phyloP scores from a whole-genome alignment of 257 asterid species.

The Agastache rugosa region DNA sequence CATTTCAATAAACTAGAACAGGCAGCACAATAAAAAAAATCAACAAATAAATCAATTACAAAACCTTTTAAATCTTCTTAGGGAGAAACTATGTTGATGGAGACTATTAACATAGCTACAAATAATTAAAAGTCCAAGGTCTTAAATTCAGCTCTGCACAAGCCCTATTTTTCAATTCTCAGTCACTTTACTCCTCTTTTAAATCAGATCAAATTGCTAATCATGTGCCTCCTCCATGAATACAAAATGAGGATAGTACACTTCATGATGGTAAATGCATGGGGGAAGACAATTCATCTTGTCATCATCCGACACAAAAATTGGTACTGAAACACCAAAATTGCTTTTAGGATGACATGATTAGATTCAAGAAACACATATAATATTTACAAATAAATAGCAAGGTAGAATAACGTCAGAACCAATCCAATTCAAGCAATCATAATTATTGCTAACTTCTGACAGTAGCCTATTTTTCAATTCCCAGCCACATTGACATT shows the following conservation, averaged over 20 bases:
- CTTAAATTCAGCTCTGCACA: not conserved
- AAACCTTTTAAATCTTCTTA: too few relatives aligned
- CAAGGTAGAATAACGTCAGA: not conserved
- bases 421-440: not conserved
- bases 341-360: constrained; percentile 53
- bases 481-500: not conserved
- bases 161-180: not conserved
- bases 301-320: constrained; percentile 56
- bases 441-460: too few relatives aligned
- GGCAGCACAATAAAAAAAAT: too few relatives aligned
- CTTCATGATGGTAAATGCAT: not conserved
- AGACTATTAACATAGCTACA: not conserved
- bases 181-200: not conserved
- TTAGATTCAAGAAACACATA: not conserved
- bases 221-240: constrained; percentile 30
- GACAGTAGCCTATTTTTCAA: not conserved
- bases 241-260: constrained; percentile 7
- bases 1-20: too few relatives aligned
- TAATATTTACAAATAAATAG: not conserved
- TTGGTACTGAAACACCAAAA: constrained; percentile 39
- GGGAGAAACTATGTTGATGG: not conserved
- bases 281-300: constrained; percentile 19
- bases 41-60: too few relatives aligned
- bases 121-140: not conserved
- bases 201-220: not conserved